Conservation (phyloP, 495 filamentous ascomycete genomes). For the Rhypophila decipiens region DNA sequence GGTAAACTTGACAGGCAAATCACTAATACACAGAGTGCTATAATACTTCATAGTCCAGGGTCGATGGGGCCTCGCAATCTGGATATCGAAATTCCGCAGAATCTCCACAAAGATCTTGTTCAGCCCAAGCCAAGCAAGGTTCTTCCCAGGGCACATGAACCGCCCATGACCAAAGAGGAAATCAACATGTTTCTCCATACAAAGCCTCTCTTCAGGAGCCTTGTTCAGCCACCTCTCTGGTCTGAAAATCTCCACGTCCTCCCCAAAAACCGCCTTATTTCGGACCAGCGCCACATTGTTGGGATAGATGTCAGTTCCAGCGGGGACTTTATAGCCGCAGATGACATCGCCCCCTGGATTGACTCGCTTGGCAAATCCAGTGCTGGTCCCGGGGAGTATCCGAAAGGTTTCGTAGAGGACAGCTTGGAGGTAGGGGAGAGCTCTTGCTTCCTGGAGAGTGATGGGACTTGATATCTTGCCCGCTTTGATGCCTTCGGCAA, state of each 20-base stretch:
- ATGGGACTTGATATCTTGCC: conserved; percentile 49
- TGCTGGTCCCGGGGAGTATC: conserved; percentile 14
- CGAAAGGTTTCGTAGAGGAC: conserved; percentile 25
- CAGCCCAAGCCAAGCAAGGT: conserved; percentile 8
- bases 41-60: conserved; percentile 25
- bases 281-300: conserved; percentile 32
- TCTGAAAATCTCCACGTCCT: conserved; percentile 37
- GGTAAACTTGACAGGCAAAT: too few relatives aligned
- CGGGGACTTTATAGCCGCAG: conserved; percentile 27
- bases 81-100: conserved; percentile 48
- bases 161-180: conserved; percentile 3
- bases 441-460: conserved; percentile 49
- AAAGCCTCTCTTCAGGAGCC: not conserved
- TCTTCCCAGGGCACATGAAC: conserved; percentile 10
- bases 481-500: conserved; percentile 31
- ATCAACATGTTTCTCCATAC: not conserved
- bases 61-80: conserved; percentile 39
- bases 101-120: conserved; percentile 9
- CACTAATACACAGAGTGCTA: too few relatives aligned
- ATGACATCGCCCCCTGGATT: conserved; percentile 34
- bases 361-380: conserved; percentile 23
- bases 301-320: conserved; percentile 10
- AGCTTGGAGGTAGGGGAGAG: conserved; percentile 27
- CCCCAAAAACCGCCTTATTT: conserved; percentile 36
- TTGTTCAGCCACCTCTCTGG: conserved; percentile 46